Percentiles rank a stretch among this genome's conserved stretches.
These are phyloP conservation scores for Mortierella sp. DNA, from an alignment of 371 early-diverging fungal species.

Conservation along the genomic window DNA sequence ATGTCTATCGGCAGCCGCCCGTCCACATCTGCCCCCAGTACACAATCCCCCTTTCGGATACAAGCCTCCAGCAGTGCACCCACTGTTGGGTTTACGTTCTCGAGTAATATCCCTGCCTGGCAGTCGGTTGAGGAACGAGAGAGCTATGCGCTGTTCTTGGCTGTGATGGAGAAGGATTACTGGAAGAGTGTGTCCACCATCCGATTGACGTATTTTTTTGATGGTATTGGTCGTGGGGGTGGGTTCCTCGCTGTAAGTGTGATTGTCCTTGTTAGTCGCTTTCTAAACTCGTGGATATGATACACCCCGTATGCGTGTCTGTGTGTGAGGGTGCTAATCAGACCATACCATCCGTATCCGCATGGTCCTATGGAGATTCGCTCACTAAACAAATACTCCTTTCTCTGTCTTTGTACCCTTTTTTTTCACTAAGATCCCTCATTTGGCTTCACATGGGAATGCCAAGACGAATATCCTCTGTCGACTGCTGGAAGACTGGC, in stretches of 20 bases:
- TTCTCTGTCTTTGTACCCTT: background rate
- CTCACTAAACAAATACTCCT: background rate
- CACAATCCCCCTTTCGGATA: conserved; percentile 10
- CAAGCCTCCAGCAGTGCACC: conserved; percentile 20
- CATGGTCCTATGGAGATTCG: background rate
- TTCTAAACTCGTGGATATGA: conserved; percentile 1
- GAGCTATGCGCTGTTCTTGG: conserved; percentile 24
- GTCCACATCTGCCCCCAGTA: conserved; percentile 37
- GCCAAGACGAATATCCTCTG: conserved; percentile 49
- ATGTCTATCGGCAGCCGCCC: conserved; percentile 6
- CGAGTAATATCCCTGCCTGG: conserved; percentile 17
- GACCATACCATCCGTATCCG: background rate
- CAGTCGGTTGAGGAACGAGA: conserved; percentile 29
- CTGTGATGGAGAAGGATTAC: conserved; percentile 40
- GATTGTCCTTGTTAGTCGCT: background rate
- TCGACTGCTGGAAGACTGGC: conserved; percentile 41
- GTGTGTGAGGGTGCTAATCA: background rate
- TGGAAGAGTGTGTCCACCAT: conserved; percentile 55
- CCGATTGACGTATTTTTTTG: conserved; percentile 52
- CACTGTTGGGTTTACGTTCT: conserved; percentile 28
- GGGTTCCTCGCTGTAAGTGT: conserved; percentile 51
- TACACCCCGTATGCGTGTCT: background rate
- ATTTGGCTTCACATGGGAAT: conserved; percentile 54
- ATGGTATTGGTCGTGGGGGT: conserved; percentile 55
- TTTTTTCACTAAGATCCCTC: conserved; percentile 44